Base-by-base conservation (phyloP, 2,329 filamentous ascomycete species). In the Beauveria sp. region DNA sequence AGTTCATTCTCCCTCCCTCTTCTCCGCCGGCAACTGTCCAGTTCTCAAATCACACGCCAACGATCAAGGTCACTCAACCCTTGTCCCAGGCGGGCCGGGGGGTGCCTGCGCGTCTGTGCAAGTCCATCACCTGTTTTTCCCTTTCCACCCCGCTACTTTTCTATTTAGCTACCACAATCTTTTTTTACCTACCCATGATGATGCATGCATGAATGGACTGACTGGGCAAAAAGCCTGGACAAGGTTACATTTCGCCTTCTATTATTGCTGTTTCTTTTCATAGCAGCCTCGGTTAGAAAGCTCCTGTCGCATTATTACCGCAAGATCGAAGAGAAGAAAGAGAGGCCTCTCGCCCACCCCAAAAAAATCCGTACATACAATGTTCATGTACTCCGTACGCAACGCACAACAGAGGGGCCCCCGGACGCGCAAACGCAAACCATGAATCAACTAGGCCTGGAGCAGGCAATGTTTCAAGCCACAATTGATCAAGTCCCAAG, bases 401-500 rank as follows among this genome's bases (percentile, higher is more conserved):
- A 48, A 41, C 44, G 30, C 46, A 57, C 44, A 46, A 6, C 2
- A 9, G 51, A 37, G 46, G 46, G 24, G 44, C 24, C 22, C 30
- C 48, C 4, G n/a, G 44, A 57, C 55, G 12, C 30, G 30, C 30
- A 34, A 34, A 34, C 30, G 30, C 30, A 34, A 34, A 34, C 30
- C 30, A 34, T 34, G 30, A 34, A 34, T 34, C 12, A 34, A 34
- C 30, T 34, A 34, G 30, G 30, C 30, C 30, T 34, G 10, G 30
- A 34, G 30, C 12, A 50, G 55, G 55, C 22, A 18, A 51, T 58
- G 55, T 58, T 58, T 58, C 55, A 58, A 51, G 55, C 55, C 55
- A 51, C 55, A 12, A 16, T 44, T 14, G 22, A 37, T 37, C 34
- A 37, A 37, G 14, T 51, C 46, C 34, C 41, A 16, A 4, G 2